Evolutionary conservation across 176 grass and related monocot species (phyloP).

Genomic region (Triticum monococcum): DNA sequence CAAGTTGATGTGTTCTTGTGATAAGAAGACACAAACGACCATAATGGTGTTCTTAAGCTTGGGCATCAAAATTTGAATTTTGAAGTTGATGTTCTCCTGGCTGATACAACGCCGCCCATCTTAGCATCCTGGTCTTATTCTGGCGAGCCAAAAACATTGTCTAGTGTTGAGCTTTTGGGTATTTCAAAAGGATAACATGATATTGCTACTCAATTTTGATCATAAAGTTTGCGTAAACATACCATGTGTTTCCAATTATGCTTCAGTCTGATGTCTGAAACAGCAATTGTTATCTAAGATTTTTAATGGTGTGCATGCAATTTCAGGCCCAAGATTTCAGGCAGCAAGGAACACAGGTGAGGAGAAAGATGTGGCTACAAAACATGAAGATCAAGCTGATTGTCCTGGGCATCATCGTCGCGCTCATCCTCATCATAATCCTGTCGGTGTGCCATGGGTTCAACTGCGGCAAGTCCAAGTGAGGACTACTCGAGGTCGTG

Average conservation of each 20-base stretch:
- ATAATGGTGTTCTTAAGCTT: neutral
- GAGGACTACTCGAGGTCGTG: neutral
- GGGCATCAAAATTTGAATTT: neutral
- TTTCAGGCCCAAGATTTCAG: constrained; percentile 86
- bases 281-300: neutral
- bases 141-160: neutral
- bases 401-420: constrained; percentile 79
- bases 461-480: constrained; percentile 55
- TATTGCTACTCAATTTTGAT: neutral
- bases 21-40: neutral
- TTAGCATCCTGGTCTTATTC: neutral
- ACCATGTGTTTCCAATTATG: neutral
- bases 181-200: neutral
- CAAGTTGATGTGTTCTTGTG: neutral
- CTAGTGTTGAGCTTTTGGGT: neutral
- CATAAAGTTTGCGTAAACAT: neutral
- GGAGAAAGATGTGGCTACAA: constrained; percentile 96
- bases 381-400: constrained; percentile 99
- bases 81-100: too few species aligned
- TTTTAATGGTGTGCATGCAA: too few species aligned
- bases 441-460: constrained; percentile 87
- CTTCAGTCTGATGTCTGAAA: neutral
- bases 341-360: constrained; percentile 68
- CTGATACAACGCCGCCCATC: neutral
- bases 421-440: constrained; percentile 82